These are phyloP conservation scores for Neurospora discreta DNA, from an alignment of 495 filamentous ascomycete genomes.

Conservation along the genomic window DNA sequence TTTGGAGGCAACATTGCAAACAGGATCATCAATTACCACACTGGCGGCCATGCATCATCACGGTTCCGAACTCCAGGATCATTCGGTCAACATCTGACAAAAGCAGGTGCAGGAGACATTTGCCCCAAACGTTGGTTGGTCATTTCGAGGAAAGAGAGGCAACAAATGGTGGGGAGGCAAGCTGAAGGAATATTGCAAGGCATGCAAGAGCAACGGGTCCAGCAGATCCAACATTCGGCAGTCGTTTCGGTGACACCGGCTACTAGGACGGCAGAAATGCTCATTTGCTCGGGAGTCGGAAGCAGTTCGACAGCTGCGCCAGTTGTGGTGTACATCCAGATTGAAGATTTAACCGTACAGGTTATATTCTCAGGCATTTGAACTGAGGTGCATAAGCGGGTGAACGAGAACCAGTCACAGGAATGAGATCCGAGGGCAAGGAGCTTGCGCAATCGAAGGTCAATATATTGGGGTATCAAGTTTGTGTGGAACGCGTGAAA, in stretches of 20 bases:
- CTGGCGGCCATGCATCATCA: not conserved
- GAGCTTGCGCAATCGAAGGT: not conserved
- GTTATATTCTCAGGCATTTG: conserved; percentile 4
- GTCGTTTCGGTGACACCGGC: conserved; percentile 5
- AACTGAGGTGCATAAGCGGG: conserved; percentile 9
- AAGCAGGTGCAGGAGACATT: not conserved
- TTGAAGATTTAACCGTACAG: conserved; percentile 11
- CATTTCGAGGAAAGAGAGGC: not conserved
- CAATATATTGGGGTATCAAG: not conserved
- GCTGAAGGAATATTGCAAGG: not conserved
- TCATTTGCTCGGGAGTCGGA: conserved; percentile 9
- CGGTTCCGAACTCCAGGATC: not conserved
- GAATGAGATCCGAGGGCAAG: not conserved
- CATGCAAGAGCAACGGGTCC: not conserved
- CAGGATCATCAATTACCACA: not conserved
- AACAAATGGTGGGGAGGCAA: not conserved
- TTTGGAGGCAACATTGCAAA: not conserved
- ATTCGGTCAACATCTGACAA: not conserved
- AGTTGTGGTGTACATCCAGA: not conserved
- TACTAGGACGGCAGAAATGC: not conserved
- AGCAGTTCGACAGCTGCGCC: not conserved
- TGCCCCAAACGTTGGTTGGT: not conserved
- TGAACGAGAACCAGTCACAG: not conserved
- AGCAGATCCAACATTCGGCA: conserved; percentile 6
- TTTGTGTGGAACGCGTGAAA: not conserved